Percentiles rank a stretch among this genome's conserved stretches.
Conservation (phyloP, 2,329 filamentous ascomycete genomes). For the Apiospora hydei region DNA sequence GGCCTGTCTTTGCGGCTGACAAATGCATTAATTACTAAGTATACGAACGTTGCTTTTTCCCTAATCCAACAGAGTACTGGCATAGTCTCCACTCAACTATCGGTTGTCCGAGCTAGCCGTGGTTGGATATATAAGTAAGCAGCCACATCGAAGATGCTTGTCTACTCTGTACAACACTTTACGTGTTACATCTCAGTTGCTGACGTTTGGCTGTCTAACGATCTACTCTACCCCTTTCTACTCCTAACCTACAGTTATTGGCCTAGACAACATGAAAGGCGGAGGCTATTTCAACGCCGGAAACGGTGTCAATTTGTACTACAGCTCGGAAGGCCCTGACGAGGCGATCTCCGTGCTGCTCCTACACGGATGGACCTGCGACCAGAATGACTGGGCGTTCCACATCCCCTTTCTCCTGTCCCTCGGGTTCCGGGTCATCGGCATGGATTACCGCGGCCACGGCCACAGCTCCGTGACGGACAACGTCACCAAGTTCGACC, state of each 20-base stretch:
- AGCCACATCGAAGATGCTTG: not conserved
- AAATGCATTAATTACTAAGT: not conserved
- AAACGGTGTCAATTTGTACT: constrained; percentile 23
- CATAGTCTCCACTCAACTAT: not conserved
- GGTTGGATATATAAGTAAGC: not conserved
- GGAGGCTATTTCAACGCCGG: not conserved
- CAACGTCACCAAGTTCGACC: constrained; percentile 10
- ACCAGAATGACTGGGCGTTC: constrained; percentile 25
- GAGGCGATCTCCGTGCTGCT: constrained; percentile 2
- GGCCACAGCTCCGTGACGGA: constrained; percentile 22
- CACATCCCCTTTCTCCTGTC: constrained; percentile 23
- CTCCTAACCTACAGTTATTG: not conserved
- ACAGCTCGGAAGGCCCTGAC: constrained; percentile 24
- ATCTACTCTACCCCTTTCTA: not conserved
- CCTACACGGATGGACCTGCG: constrained; percentile 26
- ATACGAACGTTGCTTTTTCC: not conserved
- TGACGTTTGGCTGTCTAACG: not conserved
- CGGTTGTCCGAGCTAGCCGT: not conserved
- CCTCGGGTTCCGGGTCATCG: constrained; percentile 22
- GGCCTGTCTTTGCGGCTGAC: not conserved
- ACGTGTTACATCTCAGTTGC: not conserved
- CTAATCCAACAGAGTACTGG: not conserved
- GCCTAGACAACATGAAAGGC: not conserved
- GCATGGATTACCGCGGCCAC: constrained; percentile 27
- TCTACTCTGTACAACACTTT: fast-evolving